Evolutionary conservation across 2,329 filamentous ascomycete species (phyloP).

Genomic region (Apiospora malaysiana): DNA sequence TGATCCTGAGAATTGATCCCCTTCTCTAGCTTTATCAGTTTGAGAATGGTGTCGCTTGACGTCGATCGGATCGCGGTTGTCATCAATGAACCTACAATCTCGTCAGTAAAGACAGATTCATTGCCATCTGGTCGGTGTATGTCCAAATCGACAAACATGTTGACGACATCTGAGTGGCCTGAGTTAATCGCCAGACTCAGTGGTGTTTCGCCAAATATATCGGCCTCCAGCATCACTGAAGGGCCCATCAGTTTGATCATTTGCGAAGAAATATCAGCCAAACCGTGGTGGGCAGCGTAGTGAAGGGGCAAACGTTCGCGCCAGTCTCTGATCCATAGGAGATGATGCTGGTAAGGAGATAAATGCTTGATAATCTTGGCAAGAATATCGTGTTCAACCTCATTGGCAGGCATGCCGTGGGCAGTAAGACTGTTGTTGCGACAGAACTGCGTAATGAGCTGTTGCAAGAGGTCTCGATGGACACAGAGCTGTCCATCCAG

Average conservation of each 20-base stretch:
- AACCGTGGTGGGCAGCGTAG: conserved; percentile 24
- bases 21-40: conserved; percentile 21
- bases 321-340: conserved; percentile 25
- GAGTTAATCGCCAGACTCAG: conserved; percentile 18
- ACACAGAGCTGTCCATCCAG: conserved; percentile 20
- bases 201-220: conserved; percentile 21
- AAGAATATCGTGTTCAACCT: not conserved
- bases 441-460: conserved; percentile 21
- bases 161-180: conserved; percentile 18
- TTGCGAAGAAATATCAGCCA: conserved; percentile 21
- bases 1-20: not conserved
- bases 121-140: not conserved
- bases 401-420: not conserved
- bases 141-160: conserved; percentile 11
- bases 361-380: conserved; percentile 23
- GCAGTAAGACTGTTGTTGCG: not conserved
- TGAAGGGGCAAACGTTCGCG: conserved; percentile 24
- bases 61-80: conserved; percentile 18
- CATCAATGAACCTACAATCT: conserved; percentile 21
- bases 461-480: conserved; percentile 25
- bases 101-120: not conserved
- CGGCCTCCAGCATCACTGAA: conserved; percentile 16
- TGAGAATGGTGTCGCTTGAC: not conserved
- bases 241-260: conserved; percentile 24
- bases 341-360: conserved; percentile 26